Conservation (phyloP, 208 protist genomes). For the Acanthamoeba triangularis region DNA sequence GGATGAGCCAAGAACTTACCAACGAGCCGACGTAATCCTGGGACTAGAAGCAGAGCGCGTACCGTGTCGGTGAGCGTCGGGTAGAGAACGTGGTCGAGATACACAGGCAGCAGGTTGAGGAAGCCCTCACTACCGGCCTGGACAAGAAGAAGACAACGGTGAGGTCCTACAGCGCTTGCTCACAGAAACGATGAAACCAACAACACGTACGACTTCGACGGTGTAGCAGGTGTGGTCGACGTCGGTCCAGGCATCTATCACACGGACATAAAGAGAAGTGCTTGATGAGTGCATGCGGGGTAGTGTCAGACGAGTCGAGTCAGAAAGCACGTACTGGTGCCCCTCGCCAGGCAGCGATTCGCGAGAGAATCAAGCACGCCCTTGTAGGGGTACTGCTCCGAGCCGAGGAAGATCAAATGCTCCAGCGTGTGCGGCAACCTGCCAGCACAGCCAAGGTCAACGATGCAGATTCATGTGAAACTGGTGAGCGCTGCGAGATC, state of each 20-base stretch:
- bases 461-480: too few relatives aligned
- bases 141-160: neutral
- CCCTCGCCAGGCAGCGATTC: slow-evolving; percentile 88
- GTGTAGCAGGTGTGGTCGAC: slow-evolving; percentile 91
- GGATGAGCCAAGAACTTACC: too few relatives aligned
- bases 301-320: neutral
- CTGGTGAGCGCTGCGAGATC: too few relatives aligned
- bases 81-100: slow-evolving; percentile 93
- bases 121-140: slow-evolving; percentile 88
- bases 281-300: too few relatives aligned
- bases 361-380: slow-evolving; percentile 91
- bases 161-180: neutral
- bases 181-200: neutral
- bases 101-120: slow-evolving; percentile 90
- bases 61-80: slow-evolving; percentile 89
- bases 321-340: slow-evolving; percentile 80
- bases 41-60: too few relatives aligned
- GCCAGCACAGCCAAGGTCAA: too few relatives aligned
- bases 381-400: slow-evolving; percentile 89
- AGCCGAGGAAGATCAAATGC: slow-evolving; percentile 88
- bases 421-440: slow-evolving; percentile 86
- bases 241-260: slow-evolving; percentile 91
- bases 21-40: too few relatives aligned
- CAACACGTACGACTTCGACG: slow-evolving; percentile 77
- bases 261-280: neutral